phyloP scores from a whole-genome alignment of 345 rosid species.

The Combretum micranthum region DNA sequence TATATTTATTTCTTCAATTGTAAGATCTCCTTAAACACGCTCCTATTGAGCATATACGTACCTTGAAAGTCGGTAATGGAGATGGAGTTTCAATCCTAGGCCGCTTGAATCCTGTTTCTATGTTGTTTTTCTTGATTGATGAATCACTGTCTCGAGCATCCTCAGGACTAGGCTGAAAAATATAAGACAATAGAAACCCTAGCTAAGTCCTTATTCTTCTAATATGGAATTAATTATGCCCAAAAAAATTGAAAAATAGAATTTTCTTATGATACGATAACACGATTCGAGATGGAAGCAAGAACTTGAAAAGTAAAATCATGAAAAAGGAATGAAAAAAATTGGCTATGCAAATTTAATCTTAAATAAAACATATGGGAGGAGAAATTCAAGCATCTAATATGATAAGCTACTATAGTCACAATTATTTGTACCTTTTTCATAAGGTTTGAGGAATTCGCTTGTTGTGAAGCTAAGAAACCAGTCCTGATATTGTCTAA shows the following conservation, averaged over 20 bases:
- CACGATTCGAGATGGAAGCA: too few relatives aligned
- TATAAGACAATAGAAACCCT: not conserved
- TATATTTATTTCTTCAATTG: too few relatives aligned
- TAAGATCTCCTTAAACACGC: not conserved
- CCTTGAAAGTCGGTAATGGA: constrained; percentile 84
- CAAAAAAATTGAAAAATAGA: too few relatives aligned
- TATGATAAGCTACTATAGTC: not conserved
- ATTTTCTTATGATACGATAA: too few relatives aligned
- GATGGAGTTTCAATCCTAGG: constrained; percentile 65
- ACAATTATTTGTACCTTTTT: not conserved
- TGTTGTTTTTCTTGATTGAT: constrained; percentile 30
- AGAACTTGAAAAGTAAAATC: too few relatives aligned
- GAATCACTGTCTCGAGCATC: constrained; percentile 32
- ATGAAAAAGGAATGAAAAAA: too few relatives aligned
- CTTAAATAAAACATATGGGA: not conserved
- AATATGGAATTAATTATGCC: too few relatives aligned
- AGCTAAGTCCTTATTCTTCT: too few relatives aligned
- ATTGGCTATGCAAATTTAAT: not conserved
- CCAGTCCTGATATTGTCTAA: constrained; percentile 19
- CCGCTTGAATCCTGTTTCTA: constrained; percentile 48
- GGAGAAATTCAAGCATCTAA: not conserved
- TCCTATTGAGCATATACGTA: constrained; percentile 13
- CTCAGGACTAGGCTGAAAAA: constrained; percentile 24
- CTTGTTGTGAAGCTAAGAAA: constrained; percentile 21
- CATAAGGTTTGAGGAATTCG: constrained; percentile 15